A percentile compares a stretch with the other conserved stretches of the same genome.
phyloP scores from a whole-genome alignment of 306 rosid genomes.

The Albizia julibrissin region DNA sequence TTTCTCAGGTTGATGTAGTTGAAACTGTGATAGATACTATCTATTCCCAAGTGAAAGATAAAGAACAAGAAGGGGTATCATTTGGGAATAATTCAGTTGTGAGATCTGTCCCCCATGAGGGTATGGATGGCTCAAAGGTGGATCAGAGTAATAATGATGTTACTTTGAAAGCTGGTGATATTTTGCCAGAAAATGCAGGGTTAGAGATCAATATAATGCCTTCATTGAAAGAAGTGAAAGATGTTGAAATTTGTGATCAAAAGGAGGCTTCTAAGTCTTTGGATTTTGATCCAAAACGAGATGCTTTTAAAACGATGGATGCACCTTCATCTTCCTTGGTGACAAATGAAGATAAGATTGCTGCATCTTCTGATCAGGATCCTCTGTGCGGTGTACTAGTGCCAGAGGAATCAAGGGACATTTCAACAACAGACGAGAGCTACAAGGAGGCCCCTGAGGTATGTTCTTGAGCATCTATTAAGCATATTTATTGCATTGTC shows the following conservation, averaged over 20 bases:
- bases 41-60: conserved; percentile 28
- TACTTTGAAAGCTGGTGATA: conserved; percentile 27
- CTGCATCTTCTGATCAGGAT: conserved; percentile 24
- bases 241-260: conserved; percentile 32
- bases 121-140: conserved; percentile 20
- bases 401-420: conserved; percentile 24
- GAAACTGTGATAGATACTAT: conserved; percentile 15
- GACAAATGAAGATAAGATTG: conserved; percentile 24
- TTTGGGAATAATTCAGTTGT: conserved; percentile 25
- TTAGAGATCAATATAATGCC: conserved; percentile 10
- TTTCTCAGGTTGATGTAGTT: conserved; percentile 23
- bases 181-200: conserved; percentile 26
- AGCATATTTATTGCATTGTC: neutral
- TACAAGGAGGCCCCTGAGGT: conserved; percentile 30
- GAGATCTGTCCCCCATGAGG: conserved; percentile 17
- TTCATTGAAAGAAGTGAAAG: conserved; percentile 20
- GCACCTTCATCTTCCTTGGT: conserved; percentile 26
- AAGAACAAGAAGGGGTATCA: conserved; percentile 27
- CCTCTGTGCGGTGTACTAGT: conserved; percentile 12
- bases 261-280: conserved; percentile 23
- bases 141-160: conserved; percentile 16
- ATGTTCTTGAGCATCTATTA: conserved; percentile 18
- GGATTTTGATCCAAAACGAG: conserved; percentile 26
- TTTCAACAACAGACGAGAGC: conserved; percentile 18
- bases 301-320: conserved; percentile 17